Evolutionary conservation across 2,329 filamentous ascomycete species (phyloP), one percentile per base, ranked within the genome.

Genomic region (Westerdykella ornata): DNA sequence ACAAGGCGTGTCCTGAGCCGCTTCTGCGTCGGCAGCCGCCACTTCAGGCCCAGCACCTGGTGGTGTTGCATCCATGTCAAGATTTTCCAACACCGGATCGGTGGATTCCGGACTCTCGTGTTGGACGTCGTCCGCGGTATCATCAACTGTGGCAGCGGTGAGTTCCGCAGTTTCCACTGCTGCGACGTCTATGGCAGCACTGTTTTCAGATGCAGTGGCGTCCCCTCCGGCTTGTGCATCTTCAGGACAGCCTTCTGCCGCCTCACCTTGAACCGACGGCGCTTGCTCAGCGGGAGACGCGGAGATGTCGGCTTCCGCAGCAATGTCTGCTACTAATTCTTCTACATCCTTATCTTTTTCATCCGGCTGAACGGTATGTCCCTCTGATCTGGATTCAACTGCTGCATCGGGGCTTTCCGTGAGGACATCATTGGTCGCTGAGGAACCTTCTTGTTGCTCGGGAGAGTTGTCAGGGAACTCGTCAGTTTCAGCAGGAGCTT

Each of bases 281-380:
- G n/a, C 26, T 29, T 29, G 8, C n/a, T 8, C n/a, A 29, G 26
- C 16, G 13, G 15, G 22, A 31, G 38, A 41, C 17, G 16, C 7
- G 5, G 37, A 28, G 13, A 34, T 14, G 9, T 39, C 39, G 12
- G 39, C 37, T 5, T 39, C 40, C 14, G 22, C 11, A 32, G 39
- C 39, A 19, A 29, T 5, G 6, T 14, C 18, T 11, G 34, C 17
- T 19, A 15, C n/a, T 14, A 9, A 2, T 3, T 8, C 12, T 11
- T 26, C 8, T 26, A 9, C 22, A 26, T 11, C 3, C 8, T 26
- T 26, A 26, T 26, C 7, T 11, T 26, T 9, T 11, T 26, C 22
- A 11, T 26, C 22, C 7, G 22, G 3, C 3, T 26, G 22, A 4
- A 9, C 7, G 22, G 12, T 2, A 26, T 36, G n/a, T 19, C 13